phyloP scores from a whole-genome alignment of 2,329 filamentous ascomycete genomes.

The Alternaria conjuncta region DNA sequence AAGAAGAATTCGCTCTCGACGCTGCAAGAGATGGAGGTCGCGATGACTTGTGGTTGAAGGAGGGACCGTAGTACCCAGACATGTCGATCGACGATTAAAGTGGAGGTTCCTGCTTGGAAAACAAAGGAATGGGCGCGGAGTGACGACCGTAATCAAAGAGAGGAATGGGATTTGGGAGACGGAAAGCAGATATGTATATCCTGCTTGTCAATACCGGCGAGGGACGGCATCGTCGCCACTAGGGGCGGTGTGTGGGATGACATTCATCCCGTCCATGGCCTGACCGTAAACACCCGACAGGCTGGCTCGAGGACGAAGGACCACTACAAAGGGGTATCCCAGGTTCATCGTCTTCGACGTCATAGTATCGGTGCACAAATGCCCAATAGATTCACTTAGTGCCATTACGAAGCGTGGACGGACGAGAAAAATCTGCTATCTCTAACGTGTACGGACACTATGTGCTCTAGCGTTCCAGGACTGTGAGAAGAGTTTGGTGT shows the following conservation, averaged over 20 bases:
- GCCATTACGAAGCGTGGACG: not conserved
- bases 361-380: not conserved
- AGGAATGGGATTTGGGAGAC: not conserved
- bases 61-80: constrained; percentile 27
- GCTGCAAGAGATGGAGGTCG: constrained; percentile 21
- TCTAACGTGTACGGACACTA: constrained; percentile 10
- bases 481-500: constrained; percentile 17
- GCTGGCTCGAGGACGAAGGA: not conserved
- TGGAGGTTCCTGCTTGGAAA: not conserved
- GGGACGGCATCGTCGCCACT: constrained; percentile 8
- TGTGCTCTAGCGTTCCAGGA: constrained; percentile 15
- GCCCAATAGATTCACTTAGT: not conserved
- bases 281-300: constrained; percentile 17
- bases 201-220: constrained; percentile 2
- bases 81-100: constrained; percentile 4
- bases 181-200: not conserved
- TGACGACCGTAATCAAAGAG: not conserved
- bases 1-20: constrained; percentile 21
- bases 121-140: not conserved
- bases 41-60: constrained; percentile 16
- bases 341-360: constrained; percentile 4
- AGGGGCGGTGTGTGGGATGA: constrained; percentile 4
- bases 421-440: constrained; percentile 11
- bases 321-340: not conserved
- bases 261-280: not conserved